Evolutionary conservation across 257 asterid genomes (phyloP).

Genomic region (Plantago major): DNA sequence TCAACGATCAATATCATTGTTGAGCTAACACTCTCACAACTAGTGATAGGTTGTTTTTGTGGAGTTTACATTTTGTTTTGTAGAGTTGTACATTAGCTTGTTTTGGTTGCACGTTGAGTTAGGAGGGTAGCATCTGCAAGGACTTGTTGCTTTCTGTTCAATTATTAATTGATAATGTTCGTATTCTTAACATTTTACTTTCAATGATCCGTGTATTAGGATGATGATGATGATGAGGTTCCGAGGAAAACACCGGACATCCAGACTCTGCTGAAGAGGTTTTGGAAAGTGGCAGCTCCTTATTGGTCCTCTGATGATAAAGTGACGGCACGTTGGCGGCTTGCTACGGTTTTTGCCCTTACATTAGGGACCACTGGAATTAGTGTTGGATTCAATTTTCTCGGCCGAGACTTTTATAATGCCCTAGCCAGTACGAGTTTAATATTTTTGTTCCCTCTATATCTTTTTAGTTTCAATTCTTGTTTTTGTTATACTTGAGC

Average conservation of each 20-base stretch:
- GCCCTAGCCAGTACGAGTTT: constrained; percentile 76
- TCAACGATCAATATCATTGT: too few species aligned
- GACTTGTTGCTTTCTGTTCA: neutral
- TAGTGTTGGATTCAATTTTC: constrained; percentile 84
- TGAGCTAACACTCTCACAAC: too few species aligned
- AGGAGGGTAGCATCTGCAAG: neutral
- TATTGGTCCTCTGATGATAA: constrained; percentile 88
- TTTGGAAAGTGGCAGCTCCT: constrained; percentile 89
- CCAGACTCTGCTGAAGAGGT: constrained; percentile 48
- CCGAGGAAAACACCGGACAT: constrained; percentile 43
- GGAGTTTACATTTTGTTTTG: too few species aligned
- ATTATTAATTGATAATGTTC: neutral
- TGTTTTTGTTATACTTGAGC: neutral
- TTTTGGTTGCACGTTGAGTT: too few species aligned
- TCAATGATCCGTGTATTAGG: neutral
- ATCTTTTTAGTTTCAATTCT: neutral
- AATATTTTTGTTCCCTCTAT: neutral
- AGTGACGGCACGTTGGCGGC: constrained; percentile 60
- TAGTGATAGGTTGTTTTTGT: neutral
- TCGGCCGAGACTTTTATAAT: constrained; percentile 87
- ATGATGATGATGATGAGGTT: constrained; percentile 20
- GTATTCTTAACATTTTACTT: neutral
- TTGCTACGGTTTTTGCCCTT: constrained; percentile 80
- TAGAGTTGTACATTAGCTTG: too few species aligned
- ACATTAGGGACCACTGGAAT: constrained; percentile 92